Base-by-base conservation (phyloP, 768 basidiomycete species). In the Lactarius akahatsu region DNA sequence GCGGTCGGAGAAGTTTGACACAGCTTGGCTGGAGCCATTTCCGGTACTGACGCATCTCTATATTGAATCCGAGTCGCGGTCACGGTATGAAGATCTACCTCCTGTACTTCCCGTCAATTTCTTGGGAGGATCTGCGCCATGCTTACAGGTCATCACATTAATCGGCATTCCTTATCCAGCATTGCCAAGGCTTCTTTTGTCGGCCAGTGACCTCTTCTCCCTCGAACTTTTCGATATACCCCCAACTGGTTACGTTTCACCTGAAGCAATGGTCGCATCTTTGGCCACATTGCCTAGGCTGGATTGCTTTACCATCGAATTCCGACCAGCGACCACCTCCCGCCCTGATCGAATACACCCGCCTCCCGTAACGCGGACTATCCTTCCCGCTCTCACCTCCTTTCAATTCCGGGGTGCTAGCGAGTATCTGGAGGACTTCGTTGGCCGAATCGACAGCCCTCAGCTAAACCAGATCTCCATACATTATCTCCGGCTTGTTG, bases 41-140 rank as follows among this genome's bases (percentile, higher is more conserved):
- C 50, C 50, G 50, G 23, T 7, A 2, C 26, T 52, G 13, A 26
- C 23, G 6, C 50, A 1, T 26, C 23, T 52, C 23, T 3, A 15
- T 2, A 11, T 52, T 52, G 6, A 32, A 32, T 7, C n/a, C n/a
- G n/a, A n/a, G n/a, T n/a, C 32, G 32, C 32, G 1, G 32, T 32
- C 15, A 2, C 4, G 0, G 0, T 13, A 16, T 52, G 13, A 10
- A 10, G 11, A 23, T 26, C 1, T 28, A 32, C 6, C 23, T 11
- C 26, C 50, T 2, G 26, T 16, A 13, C 26, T 52, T 13, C 26
- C 50, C 13, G 13, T 13, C 20, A 11, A 28, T 15, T 30, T 40
- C 11, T 15, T 28, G 28, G 18, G 8, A 30, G 41, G 15, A 1
- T 34, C 20, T 94, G 94, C 93, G 94, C 92, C 90, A 89, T 92